These are phyloP conservation scores for Xylariales sp. DNA, from an alignment of 2,329 filamentous ascomycete genomes.

Conservation along the genomic window DNA sequence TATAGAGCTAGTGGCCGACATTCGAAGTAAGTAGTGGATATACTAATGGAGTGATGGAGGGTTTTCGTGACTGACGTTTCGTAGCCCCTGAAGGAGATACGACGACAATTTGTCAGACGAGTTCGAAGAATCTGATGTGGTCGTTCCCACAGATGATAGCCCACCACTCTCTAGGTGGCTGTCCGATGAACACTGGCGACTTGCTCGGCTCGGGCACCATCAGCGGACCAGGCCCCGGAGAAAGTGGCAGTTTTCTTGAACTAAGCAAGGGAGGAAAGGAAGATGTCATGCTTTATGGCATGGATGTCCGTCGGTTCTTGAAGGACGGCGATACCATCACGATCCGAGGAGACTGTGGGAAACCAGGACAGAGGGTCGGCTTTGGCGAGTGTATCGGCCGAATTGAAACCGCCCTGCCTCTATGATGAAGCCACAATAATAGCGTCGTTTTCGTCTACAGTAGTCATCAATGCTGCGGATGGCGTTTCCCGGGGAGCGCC, in stretches of 20 bases:
- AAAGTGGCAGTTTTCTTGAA: constrained; percentile 60
- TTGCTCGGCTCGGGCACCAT: constrained; percentile 84
- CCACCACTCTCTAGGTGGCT: constrained; percentile 81
- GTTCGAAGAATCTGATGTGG: constrained; percentile 77
- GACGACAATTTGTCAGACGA: constrained; percentile 70
- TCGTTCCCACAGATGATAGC: constrained; percentile 87
- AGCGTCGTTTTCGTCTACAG: neutral
- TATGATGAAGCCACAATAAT: constrained; percentile 15
- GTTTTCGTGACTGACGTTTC: constrained; percentile 30
- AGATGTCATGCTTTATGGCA: constrained; percentile 54
- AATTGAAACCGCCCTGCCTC: constrained; percentile 43
- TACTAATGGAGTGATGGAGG: neutral
- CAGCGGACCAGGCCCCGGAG: constrained; percentile 54
- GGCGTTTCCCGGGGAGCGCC: neutral
- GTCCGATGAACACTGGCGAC: constrained; percentile 78
- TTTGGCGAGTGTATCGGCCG: constrained; percentile 58
- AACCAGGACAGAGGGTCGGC: constrained; percentile 53
- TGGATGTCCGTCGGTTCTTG: constrained; percentile 57
- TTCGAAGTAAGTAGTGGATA: constrained; percentile 60
- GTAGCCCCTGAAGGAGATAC: constrained; percentile 59
- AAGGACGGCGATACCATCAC: constrained; percentile 60
- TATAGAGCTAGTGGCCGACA: constrained; percentile 74
- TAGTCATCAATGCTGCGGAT: neutral
- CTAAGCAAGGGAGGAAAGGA: constrained; percentile 59
- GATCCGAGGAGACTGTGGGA: constrained; percentile 54